Conservation (phyloP, 139 green algal genomes). For the Nannochloris sp. region DNA sequence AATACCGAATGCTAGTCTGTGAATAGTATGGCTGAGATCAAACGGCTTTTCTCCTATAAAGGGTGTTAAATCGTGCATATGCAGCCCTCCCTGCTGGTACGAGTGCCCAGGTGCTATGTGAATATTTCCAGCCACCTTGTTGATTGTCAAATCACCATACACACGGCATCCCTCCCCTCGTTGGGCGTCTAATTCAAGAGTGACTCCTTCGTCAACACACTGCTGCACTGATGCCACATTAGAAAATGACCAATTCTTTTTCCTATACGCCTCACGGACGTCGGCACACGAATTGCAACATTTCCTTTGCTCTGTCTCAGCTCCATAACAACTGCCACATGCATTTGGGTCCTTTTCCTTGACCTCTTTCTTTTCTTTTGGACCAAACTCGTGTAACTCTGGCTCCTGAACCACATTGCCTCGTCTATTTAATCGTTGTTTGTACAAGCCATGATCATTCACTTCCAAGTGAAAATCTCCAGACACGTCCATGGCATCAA, state of each 20-base stretch:
- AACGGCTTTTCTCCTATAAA: constrained; percentile 56
- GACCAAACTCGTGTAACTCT: constrained; percentile 3
- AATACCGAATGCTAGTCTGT: constrained; percentile 62
- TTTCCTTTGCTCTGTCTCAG: constrained; percentile 48
- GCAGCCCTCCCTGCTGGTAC: constrained; percentile 81
- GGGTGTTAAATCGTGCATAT: constrained; percentile 87
- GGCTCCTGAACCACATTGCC: not conserved
- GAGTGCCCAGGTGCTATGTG: constrained; percentile 89
- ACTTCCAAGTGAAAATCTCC: constrained; percentile 91
- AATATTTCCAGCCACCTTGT: constrained; percentile 90
- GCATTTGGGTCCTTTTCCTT: not conserved
- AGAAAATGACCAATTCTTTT: constrained; percentile 63
- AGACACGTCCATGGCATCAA: constrained; percentile 96
- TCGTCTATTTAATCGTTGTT: constrained; percentile 38
- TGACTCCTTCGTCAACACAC: constrained; percentile 73
- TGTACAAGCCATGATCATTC: constrained; percentile 71
- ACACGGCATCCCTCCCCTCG: constrained; percentile 88
- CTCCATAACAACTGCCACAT: constrained; percentile 91
- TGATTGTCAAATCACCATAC: constrained; percentile 76
- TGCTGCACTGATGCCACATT: constrained; percentile 60
- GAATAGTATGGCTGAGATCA: constrained; percentile 82
- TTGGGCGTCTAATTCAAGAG: constrained; percentile 62
- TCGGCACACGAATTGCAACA: constrained; percentile 96
- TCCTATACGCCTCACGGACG: constrained; percentile 48
- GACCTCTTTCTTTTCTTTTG: not conserved